Base-by-base conservation (phyloP, 768 basidiomycete species). In the Clavulina sp. region DNA sequence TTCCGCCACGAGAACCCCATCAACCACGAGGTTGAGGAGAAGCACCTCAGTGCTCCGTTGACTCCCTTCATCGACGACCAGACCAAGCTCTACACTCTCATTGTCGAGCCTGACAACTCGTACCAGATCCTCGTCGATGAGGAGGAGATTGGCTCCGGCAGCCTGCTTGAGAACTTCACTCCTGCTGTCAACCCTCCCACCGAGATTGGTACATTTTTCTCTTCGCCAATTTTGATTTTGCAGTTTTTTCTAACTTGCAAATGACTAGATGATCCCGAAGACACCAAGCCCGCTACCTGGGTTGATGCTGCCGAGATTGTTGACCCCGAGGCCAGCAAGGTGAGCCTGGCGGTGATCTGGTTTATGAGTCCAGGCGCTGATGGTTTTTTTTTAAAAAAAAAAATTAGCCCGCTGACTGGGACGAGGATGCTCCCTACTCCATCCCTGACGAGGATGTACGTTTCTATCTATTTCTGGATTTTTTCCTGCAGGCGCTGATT, bases 1-100 rank as follows among this genome's bases (percentile, higher is more conserved):
- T 93, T 99, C 87, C 86, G 91, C 60, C 84, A 96, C 74, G 80
- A 82, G 71, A 92, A 78, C 72, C 93, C 95, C 32, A 74, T 83
- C 60, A 87, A 84, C 41, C 87, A 87, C 59, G 88, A 89, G 61
- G 77, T 75, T 57, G 95, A 97, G 68, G 95, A 99, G 77, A 97
- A 99, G 68, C 95, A 99, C 68, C 80, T 97, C 54, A 76, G 71
- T 50, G 63, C 73, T 54, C 73, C 91, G 56, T 92, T 89, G 54
- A 74, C 73, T 53, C 93, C 93, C 44, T 70, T 79, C 57, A 88
- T 93, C 60, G 82, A 80, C 66, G 96, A 93, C 71, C 70, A 77
- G 51, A 85, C 91, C 57, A 88, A 91, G 63, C 74, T 99, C 54
- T 97, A 93, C 73, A 96, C 93, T 47, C 81, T 97, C 64, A 70